phyloP scores from a whole-genome alignment of 2,329 filamentous ascomycete genomes.

The Neonectria hederae region DNA sequence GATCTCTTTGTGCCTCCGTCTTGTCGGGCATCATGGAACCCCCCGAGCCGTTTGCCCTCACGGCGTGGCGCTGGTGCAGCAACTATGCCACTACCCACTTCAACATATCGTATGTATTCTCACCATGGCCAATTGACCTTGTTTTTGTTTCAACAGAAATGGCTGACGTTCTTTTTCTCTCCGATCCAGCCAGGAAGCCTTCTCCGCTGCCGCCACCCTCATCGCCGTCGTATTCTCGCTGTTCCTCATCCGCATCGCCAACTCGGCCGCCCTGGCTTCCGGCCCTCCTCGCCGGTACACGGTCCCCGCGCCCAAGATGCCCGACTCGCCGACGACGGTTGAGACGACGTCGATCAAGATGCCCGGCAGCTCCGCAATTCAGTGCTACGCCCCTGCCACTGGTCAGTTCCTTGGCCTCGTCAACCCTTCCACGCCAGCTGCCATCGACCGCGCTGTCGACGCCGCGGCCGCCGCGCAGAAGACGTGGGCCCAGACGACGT shows the following conservation, averaged over 20 bases:
- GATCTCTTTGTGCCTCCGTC: background rate
- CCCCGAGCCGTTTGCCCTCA: conserved; percentile 31
- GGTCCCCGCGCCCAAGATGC: conserved; percentile 70
- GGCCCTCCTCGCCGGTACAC: conserved; percentile 64
- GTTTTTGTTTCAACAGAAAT: too few species aligned
- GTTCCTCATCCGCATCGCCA: conserved; percentile 43
- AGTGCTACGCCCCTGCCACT: conserved; percentile 90
- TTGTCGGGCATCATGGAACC: conserved; percentile 28
- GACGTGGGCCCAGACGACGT: conserved; percentile 81
- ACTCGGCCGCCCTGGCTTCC: conserved; percentile 34
- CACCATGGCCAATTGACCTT: background rate
- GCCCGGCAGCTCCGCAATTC: conserved; percentile 73
- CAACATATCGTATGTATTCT: conserved; percentile 39
- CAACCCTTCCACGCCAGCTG: conserved; percentile 78
- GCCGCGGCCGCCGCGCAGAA: conserved; percentile 78
- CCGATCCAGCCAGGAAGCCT: conserved; percentile 33
- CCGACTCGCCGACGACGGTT: conserved; percentile 66
- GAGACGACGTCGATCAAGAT: conserved; percentile 70
- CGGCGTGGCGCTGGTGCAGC: conserved; percentile 32
- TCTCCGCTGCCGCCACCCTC: conserved; percentile 45
- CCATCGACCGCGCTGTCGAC: conserved; percentile 81
- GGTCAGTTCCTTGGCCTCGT: conserved; percentile 83
- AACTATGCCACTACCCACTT: conserved; percentile 34
- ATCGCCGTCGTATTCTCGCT: conserved; percentile 45
- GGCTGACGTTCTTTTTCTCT: background rate